Conservation (phyloP, 2,329 filamentous ascomycete species). For the Harringtonia aguacate region DNA sequence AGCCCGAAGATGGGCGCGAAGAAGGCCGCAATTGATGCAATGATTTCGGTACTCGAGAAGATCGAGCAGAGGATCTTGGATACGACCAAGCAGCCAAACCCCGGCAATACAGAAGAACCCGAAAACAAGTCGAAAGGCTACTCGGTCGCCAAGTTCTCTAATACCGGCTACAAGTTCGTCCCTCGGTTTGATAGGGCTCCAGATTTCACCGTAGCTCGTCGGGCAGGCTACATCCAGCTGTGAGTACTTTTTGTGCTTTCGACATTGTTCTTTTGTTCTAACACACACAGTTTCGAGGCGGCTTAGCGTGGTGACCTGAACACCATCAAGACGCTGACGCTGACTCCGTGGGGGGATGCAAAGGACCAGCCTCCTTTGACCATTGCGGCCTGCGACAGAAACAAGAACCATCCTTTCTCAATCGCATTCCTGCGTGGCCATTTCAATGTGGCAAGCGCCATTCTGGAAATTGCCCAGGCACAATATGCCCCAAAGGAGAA, state of each 20-base stretch:
- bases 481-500: constrained; percentile 54
- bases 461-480: constrained; percentile 59
- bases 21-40: constrained; percentile 37
- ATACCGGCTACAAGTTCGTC: constrained; percentile 30
- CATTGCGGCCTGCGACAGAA: constrained; percentile 46
- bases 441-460: constrained; percentile 47
- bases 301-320: constrained; percentile 60
- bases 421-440: constrained; percentile 59
- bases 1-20: constrained; percentile 35
- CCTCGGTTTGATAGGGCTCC: constrained; percentile 42
- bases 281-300: constrained; percentile 49
- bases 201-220: constrained; percentile 44
- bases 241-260: constrained; percentile 24
- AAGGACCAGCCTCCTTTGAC: constrained; percentile 48
- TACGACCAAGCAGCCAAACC: constrained; percentile 56
- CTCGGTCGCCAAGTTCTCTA: background rate
- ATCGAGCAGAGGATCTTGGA: constrained; percentile 43
- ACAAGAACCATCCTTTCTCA: constrained; percentile 49
- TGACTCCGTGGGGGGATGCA: constrained; percentile 35
- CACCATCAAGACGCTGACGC: constrained; percentile 53
- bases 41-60: constrained; percentile 40
- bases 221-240: constrained; percentile 47
- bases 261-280: background rate
- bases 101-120: constrained; percentile 49
- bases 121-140: constrained; percentile 13